Base-by-base conservation (phyloP, 225 moss, liverwort and hornwort species). In the Physcomitrium patens region DNA sequence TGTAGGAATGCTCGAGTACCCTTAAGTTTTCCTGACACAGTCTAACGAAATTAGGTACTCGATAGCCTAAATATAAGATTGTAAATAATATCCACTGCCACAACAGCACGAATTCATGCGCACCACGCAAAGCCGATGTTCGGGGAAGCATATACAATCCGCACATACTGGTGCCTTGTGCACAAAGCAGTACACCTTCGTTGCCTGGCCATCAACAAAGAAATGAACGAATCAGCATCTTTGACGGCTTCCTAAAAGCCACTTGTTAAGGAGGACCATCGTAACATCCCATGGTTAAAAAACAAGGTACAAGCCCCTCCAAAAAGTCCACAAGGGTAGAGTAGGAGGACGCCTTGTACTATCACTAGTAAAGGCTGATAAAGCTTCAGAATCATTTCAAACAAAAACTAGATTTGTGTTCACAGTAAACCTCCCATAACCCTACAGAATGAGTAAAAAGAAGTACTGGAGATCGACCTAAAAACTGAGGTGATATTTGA, bases 181-280 rank as follows among this genome's bases (percentile, higher is more conserved):
- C 77, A 99, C 99, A 76, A 99, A 99, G 89, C 99, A 99, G 65
- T 99, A 99, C n/a, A 94, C 82, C 82, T 99, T 95, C 82, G 97
- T 99, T 58, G 97, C 94, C 96, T 96, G 89, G 27, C 20, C 65
- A 77, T 76, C 78, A 71, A 78, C 68, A 82, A 51, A 63, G 56
- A 42, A 15, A 65, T 3, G n/a, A 61, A 57, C 22, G 20, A 19
- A 12, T 51, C 12, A 84, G 22, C 63, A 51, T 24, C 10, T 8
- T 9, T 6, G 11, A 14, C 22, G 0, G 11, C 54, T 57, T 22
- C 9, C 10, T 2, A 44, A 13, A 55, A 61, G 55, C 66, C 26
- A 24, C 9, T 0, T 13, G 63, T 37, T 37, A 37, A 37, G 31
- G 7, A 24, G 6, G 18, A 22, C 45, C 18, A 18, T 5, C 27